phyloP scores from a whole-genome alignment of 345 rosid species.

The Turritis glabra region DNA sequence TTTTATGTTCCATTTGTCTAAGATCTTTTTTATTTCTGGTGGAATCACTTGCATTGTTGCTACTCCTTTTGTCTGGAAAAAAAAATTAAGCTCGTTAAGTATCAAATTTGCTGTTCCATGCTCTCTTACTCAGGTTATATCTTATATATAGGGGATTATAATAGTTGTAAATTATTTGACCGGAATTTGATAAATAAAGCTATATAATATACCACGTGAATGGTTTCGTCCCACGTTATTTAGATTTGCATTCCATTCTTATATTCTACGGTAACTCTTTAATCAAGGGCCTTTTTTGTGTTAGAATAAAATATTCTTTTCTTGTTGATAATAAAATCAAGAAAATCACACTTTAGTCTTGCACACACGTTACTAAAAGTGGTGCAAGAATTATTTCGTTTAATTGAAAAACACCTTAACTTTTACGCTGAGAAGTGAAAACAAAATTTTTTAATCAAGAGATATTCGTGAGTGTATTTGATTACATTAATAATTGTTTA shows the following conservation, averaged over 20 bases:
- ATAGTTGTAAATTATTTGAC: constrained; percentile 3
- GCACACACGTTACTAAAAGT: not conserved
- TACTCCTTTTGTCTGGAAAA: not conserved
- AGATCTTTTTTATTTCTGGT: constrained; percentile 24
- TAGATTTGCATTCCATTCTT: constrained; percentile 26
- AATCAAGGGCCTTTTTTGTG: constrained; percentile 11
- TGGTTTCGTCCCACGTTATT: not conserved
- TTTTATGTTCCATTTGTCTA: constrained; percentile 62
- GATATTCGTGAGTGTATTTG: not conserved
- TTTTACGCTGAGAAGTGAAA: no score
- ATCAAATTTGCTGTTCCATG: constrained; percentile 10
- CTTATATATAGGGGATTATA: not conserved
- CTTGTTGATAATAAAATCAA: constrained; percentile 24
- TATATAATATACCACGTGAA: constrained; percentile 20
- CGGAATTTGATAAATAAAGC: constrained; percentile 9
- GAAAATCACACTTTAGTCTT: constrained; percentile 1
- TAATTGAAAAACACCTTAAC: no score
- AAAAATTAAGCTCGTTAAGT: not conserved
- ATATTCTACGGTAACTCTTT: constrained; percentile 27
- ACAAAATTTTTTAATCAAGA: no score
- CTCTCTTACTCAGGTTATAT: not conserved
- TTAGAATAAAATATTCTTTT: constrained; percentile 31
- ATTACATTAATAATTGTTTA: not conserved
- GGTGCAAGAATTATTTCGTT: not conserved
- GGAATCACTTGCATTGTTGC: constrained; percentile 39